phyloP scores from a whole-genome alignment of 192 early-diverging fungal genomes.

The Backusella tarrabulga region DNA sequence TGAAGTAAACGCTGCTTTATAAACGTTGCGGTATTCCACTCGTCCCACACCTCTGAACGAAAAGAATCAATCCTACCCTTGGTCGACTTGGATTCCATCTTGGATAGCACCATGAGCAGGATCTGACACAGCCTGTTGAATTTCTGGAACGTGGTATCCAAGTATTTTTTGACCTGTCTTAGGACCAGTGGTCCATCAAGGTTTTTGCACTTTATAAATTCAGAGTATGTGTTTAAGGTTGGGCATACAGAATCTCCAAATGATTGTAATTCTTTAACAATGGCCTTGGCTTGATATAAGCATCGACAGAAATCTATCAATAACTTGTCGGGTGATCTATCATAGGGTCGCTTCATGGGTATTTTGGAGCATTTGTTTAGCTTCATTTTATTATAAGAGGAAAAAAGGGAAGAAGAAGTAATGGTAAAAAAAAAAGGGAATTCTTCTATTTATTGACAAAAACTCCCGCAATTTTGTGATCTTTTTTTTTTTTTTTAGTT shows the following conservation, averaged over 20 bases:
- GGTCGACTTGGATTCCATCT: conserved; percentile 13
- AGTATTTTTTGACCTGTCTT: conserved; percentile 15
- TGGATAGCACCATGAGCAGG: conserved; percentile 18
- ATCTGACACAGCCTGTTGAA: conserved; percentile 29
- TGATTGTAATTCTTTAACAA: conserved; percentile 23
- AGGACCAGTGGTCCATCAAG: neutral
- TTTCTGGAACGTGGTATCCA: conserved; percentile 24
- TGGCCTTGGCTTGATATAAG: conserved; percentile 28
- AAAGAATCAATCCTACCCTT: conserved; percentile 23
- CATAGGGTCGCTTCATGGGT: neutral
- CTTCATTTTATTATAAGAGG: neutral
- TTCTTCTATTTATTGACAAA: too few relatives aligned
- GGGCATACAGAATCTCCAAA: conserved; percentile 28
- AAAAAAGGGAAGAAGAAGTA: neutral
- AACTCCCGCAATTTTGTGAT: too few relatives aligned
- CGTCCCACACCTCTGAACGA: conserved; percentile 26
- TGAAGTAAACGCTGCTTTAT: conserved; percentile 19
- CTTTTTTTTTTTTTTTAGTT: too few relatives aligned
- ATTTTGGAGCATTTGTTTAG: neutral
- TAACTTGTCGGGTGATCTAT: neutral
- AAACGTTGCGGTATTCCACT: conserved; percentile 18
- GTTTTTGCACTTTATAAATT: neutral
- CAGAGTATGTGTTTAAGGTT: neutral
- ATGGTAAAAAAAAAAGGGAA: neutral
- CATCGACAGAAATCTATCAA: conserved; percentile 29